These are phyloP conservation scores for Hymenoscyphus infarciens DNA, from an alignment of 2,329 filamentous ascomycete genomes.

Conservation along the genomic window DNA sequence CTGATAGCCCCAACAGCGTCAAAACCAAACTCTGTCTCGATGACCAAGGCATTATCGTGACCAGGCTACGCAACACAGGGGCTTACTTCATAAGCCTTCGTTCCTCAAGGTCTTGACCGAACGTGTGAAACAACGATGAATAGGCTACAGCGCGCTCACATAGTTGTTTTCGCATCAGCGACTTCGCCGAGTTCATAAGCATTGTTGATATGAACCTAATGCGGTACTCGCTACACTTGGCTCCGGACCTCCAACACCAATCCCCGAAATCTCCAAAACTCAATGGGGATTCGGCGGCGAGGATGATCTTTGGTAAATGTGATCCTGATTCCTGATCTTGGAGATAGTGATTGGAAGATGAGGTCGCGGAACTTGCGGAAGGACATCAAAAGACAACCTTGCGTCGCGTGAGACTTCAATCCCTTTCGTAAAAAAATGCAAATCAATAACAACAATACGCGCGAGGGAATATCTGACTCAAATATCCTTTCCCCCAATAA, in stretches of 20 bases:
- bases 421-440: background rate
- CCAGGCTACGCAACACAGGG: background rate
- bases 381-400: background rate
- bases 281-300: no score
- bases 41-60: background rate
- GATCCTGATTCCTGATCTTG: background rate
- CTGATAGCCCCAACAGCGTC: background rate
- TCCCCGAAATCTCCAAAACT: no score
- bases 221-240: background rate
- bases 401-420: background rate
- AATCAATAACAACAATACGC: background rate
- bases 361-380: background rate
- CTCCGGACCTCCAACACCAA: no score
- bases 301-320: no score
- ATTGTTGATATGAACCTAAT: background rate
- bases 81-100: background rate
- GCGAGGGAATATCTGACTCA: background rate
- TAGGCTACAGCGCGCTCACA: no score
- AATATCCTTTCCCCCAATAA: slow-evolving; percentile 7
- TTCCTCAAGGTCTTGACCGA: background rate
- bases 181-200: background rate
- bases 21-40: background rate
- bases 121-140: background rate
- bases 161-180: no score
- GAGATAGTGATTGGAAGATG: no score